phyloP scores from a whole-genome alignment of 179 eudicot genomes.

The Spergularia azorica region DNA sequence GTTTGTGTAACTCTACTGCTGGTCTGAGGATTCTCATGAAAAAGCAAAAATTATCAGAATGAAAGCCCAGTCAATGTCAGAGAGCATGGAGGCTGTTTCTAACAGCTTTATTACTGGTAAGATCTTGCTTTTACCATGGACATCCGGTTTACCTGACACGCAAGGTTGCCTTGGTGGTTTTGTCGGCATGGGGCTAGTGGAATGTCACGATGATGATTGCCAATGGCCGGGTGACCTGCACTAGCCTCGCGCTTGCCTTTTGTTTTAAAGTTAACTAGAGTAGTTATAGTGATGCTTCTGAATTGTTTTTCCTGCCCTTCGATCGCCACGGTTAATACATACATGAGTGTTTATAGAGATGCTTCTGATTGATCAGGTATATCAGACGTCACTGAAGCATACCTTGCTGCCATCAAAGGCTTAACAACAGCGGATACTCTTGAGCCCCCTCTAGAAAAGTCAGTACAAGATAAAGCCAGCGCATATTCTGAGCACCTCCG shows the following conservation, averaged over 20 bases:
- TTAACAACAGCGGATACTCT: conserved; percentile 46
- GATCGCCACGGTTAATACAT: neutral
- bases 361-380: conserved; percentile 55
- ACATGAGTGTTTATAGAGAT: neutral
- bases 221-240: too few relatives aligned
- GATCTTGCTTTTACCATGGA: neutral
- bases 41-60: conserved; percentile 77
- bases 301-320: neutral
- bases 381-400: conserved; percentile 88
- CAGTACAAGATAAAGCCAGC: conserved; percentile 71
- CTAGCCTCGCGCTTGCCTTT: neutral
- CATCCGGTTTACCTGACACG: neutral
- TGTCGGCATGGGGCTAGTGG: neutral
- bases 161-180: neutral
- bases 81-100: conserved; percentile 73
- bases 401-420: conserved; percentile 69
- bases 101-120: conserved; percentile 89
- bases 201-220: neutral
- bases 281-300: neutral
- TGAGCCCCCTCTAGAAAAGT: conserved; percentile 46
- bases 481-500: conserved; percentile 57
- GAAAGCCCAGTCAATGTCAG: conserved; percentile 68
- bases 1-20: neutral
- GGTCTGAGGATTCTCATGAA: conserved; percentile 93
- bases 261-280: neutral